A percentile compares a stretch with the other conserved stretches of the same genome.
Evolutionary conservation across 2,329 filamentous ascomycete genomes (phyloP).

Genomic region (Colletotrichum filicis): DNA sequence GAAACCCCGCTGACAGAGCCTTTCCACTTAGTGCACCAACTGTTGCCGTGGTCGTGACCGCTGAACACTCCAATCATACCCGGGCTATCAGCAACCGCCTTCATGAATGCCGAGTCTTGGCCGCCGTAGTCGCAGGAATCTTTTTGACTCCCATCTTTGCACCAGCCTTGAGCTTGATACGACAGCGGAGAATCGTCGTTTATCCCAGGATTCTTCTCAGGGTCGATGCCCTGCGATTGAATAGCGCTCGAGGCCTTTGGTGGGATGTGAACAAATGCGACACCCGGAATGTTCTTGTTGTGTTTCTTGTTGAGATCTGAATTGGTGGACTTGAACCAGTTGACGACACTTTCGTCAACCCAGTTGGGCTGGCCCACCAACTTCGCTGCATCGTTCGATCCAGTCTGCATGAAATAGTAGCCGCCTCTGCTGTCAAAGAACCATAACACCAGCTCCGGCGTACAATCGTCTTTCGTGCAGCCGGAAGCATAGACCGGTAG

Average conservation of each 20-base stretch:
- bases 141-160: constrained; percentile 50
- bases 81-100: constrained; percentile 63
- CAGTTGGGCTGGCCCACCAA: constrained; percentile 52
- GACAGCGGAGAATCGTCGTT: constrained; percentile 54
- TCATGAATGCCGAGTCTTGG: constrained; percentile 72
- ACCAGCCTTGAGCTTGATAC: constrained; percentile 57
- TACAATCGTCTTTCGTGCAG: constrained; percentile 47
- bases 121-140: constrained; percentile 54
- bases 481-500: constrained; percentile 53
- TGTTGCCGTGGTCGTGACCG: constrained; percentile 74
- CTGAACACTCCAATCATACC: constrained; percentile 69
- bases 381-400: constrained; percentile 36
- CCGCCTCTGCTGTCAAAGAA: constrained; percentile 78
- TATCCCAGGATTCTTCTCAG: constrained; percentile 54
- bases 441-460: constrained; percentile 67
- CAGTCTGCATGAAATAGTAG: constrained; percentile 52
- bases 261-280: constrained; percentile 62
- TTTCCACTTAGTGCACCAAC: constrained; percentile 67
- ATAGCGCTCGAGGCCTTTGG: constrained; percentile 53
- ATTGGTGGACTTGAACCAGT: constrained; percentile 54
- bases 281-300: constrained; percentile 52
- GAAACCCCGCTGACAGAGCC: constrained; percentile 46
- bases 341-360: constrained; percentile 56
- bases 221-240: constrained; percentile 50
- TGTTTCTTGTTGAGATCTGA: constrained; percentile 43